Evolutionary conservation across 441 rosid species (phyloP).

Genomic region (Brassica hybrid): DNA sequence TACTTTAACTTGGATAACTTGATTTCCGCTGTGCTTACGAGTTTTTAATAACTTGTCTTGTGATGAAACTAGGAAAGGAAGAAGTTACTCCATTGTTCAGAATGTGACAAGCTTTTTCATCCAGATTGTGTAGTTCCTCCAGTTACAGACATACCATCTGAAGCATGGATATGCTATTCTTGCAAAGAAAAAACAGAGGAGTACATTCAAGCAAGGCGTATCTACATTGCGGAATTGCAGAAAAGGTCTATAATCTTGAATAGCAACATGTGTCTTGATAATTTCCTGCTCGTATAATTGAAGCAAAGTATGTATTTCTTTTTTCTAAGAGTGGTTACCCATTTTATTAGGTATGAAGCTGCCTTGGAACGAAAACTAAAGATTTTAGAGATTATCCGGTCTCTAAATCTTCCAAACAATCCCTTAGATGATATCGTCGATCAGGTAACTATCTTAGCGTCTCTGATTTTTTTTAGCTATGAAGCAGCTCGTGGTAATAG

Average conservation of each 20-base stretch:
- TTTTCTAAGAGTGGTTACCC: constrained; percentile 23
- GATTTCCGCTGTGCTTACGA: constrained; percentile 27
- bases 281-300: constrained; percentile 13
- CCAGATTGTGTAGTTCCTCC: constrained; percentile 91
- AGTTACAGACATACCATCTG: constrained; percentile 66
- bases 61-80: constrained; percentile 80
- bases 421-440: constrained; percentile 98
- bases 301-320: neutral
- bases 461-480: constrained; percentile 17
- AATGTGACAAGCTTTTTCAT: constrained; percentile 93
- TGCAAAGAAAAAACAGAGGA: constrained; percentile 98
- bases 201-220: constrained; percentile 75
- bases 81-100: constrained; percentile 93
- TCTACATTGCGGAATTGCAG: constrained; percentile 68
- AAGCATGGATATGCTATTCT: constrained; percentile 90
- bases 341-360: constrained; percentile 78
- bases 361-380: constrained; percentile 86
- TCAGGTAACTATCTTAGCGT: constrained; percentile 60
- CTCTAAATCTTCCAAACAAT: constrained; percentile 94
- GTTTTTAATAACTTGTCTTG: constrained; percentile 28
- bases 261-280: constrained; percentile 31
- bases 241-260: constrained; percentile 60
- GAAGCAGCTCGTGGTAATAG: constrained; percentile 20
- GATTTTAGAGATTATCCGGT: constrained; percentile 89
- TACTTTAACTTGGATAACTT: constrained; percentile 36